phyloP scores from a whole-genome alignment of 2,329 filamentous ascomycete species.

The Pyrenochaeta sp. region DNA sequence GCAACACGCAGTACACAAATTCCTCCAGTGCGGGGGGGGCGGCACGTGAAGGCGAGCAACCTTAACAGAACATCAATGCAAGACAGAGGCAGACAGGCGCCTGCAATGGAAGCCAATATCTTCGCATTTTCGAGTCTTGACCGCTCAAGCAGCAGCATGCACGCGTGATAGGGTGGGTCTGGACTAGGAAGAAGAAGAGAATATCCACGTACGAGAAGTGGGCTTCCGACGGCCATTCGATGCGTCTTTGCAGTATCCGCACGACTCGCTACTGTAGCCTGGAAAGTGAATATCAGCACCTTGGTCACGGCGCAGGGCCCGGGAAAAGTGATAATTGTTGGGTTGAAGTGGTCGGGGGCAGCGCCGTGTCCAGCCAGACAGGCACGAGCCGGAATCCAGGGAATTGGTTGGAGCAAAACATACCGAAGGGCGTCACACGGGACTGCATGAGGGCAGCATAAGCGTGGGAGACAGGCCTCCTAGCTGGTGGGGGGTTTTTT shows the following conservation, averaged over 20 bases:
- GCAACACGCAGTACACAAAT: slow-evolving; percentile 8
- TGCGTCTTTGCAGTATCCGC: slow-evolving; percentile 61
- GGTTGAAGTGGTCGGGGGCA: slow-evolving; percentile 3
- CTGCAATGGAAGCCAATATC: slow-evolving; percentile 10
- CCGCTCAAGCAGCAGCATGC: slow-evolving; percentile 24
- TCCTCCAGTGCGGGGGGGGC: slow-evolving; percentile 26
- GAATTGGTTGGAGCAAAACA: slow-evolving; percentile 50
- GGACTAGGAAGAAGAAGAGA: slow-evolving; percentile 18
- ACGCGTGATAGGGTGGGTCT: slow-evolving; percentile 26
- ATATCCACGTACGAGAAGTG: slow-evolving; percentile 57
- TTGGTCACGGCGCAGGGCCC: slow-evolving; percentile 14
- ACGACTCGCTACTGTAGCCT: slow-evolving; percentile 60
- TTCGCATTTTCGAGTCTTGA: slow-evolving; percentile 10
- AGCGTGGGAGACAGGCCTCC: slow-evolving; percentile 47
- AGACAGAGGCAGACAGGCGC: slow-evolving; percentile 11
- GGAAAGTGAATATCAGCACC: slow-evolving; percentile 32
- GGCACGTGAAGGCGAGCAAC: slow-evolving; percentile 35
- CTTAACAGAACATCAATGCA: slow-evolving; percentile 39
- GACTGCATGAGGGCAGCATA: slow-evolving; percentile 54
- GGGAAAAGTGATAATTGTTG: slow-evolving; percentile 8
- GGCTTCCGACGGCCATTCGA: slow-evolving; percentile 57
- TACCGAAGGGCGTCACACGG: slow-evolving; percentile 53
- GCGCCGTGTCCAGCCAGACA: slow-evolving; percentile 45
- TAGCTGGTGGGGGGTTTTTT: slow-evolving; percentile 43
- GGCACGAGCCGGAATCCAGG: slow-evolving; percentile 44